Conservation (phyloP, 208 protist genomes). For the Trypanosoma conorhini region DNA sequence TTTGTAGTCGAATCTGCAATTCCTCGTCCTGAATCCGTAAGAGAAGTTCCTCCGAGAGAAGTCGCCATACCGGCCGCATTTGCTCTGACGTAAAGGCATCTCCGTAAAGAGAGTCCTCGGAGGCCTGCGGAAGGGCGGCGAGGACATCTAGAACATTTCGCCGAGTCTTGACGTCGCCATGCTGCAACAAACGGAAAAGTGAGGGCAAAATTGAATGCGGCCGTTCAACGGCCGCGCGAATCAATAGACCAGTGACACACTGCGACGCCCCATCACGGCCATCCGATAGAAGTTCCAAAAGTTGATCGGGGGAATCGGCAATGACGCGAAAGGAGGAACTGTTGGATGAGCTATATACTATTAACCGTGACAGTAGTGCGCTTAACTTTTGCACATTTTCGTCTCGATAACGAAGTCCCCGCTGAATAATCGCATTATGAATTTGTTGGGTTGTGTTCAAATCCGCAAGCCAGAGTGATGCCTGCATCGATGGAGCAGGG, state of each 20-base stretch:
- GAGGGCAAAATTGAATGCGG: constrained; percentile 70
- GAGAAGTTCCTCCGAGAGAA: constrained; percentile 74
- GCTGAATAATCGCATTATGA: constrained; percentile 70
- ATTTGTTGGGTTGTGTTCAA: constrained; percentile 57
- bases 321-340: constrained; percentile 33
- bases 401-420: constrained; percentile 52
- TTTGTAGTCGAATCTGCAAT: constrained; percentile 64
- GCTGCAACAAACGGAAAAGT: constrained; percentile 72
- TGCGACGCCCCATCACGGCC: constrained; percentile 69
- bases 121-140: constrained; percentile 44
- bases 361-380: constrained; percentile 54
- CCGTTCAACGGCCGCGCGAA: constrained; percentile 47
- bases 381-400: constrained; percentile 58
- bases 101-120: constrained; percentile 10
- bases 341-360: constrained; percentile 44
- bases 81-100: constrained; percentile 13
- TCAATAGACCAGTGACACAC: constrained; percentile 66
- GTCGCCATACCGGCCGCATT: constrained; percentile 57
- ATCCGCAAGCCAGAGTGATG: constrained; percentile 54
- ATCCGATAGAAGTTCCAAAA: constrained; percentile 70
- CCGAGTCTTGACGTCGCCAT: constrained; percentile 49
- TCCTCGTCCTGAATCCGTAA: constrained; percentile 78
- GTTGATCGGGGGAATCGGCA: constrained; percentile 62
- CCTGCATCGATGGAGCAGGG: constrained; percentile 44
- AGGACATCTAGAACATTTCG: constrained; percentile 77